These are phyloP conservation scores for Sutorius eximius DNA, from an alignment of 1,284 basidiomycete genomes.

Conservation along the genomic window DNA sequence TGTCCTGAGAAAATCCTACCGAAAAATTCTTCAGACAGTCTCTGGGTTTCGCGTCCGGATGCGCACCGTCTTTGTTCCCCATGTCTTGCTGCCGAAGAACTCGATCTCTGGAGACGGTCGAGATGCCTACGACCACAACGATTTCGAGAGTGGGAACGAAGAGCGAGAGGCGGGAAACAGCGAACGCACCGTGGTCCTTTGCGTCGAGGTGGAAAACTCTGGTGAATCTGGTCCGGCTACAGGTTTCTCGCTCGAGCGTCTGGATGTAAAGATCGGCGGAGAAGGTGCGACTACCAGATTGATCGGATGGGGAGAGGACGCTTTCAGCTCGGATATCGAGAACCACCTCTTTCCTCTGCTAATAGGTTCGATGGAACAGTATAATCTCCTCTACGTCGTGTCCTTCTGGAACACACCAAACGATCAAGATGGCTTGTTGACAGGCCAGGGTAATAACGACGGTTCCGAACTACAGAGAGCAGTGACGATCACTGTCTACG, in stretches of 20 bases:
- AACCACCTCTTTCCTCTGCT: constrained; percentile 67
- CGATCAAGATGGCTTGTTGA: constrained; percentile 51
- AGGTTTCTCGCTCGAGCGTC: constrained; percentile 71
- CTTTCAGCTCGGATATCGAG: constrained; percentile 37
- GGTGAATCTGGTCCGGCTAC: constrained; percentile 53
- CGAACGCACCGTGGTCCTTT: constrained; percentile 81
- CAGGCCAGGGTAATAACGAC: constrained; percentile 18
- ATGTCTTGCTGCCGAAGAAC: constrained; percentile 56
- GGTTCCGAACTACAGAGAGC: constrained; percentile 62
- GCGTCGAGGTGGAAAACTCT: constrained; percentile 82
- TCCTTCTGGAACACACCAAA: constrained; percentile 67
- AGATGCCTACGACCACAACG: constrained; percentile 32
- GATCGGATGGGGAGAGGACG: constrained; percentile 64
- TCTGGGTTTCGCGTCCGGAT: constrained; percentile 85
- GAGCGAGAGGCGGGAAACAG: constrained; percentile 71
- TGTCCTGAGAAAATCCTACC: constrained; percentile 80
- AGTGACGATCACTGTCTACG: constrained; percentile 76
- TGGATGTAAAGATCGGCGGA: constrained; percentile 73
- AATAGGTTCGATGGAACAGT: constrained; percentile 72
- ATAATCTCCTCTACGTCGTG: constrained; percentile 84
- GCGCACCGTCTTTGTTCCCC: constrained; percentile 85
- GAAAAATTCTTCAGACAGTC: constrained; percentile 73
- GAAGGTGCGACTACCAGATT: constrained; percentile 70
- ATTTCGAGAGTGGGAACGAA: constrained; percentile 47
- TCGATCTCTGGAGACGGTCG: constrained; percentile 15